Conservation (phyloP, 1,139 yeast genomes). For the Yamadazyma pseudoaaseri region DNA sequence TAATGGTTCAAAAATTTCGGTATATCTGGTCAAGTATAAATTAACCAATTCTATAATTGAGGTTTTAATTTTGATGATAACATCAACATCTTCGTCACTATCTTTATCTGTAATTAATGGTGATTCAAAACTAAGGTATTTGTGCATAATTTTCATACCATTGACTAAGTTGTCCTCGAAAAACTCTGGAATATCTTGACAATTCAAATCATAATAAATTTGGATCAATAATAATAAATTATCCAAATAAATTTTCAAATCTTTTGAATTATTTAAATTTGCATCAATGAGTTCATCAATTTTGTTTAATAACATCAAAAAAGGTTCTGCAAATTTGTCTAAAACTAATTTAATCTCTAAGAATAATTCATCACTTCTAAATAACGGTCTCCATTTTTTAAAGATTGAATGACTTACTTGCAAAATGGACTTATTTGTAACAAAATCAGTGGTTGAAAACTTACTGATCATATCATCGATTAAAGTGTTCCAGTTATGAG, state of each 20-base stretch:
- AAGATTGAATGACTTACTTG: slow-evolving; percentile 94
- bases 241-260: slow-evolving; percentile 59
- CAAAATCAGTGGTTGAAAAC: slow-evolving; percentile 63
- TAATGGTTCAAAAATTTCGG: slow-evolving; percentile 80
- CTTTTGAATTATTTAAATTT: slow-evolving; percentile 42
- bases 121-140: slow-evolving; percentile 65
- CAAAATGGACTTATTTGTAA: slow-evolving; percentile 79
- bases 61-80: slow-evolving; percentile 72
- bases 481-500: slow-evolving; percentile 80
- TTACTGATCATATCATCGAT: slow-evolving; percentile 73
- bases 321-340: slow-evolving; percentile 82
- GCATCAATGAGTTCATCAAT: slow-evolving; percentile 66
- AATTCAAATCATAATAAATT: slow-evolving; percentile 87
- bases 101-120: slow-evolving; percentile 53
- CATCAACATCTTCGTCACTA: slow-evolving; percentile 73
- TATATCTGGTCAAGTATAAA: slow-evolving; percentile 85
- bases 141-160: slow-evolving; percentile 81
- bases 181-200: slow-evolving; percentile 97
- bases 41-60: slow-evolving; percentile 83
- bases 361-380: slow-evolving; percentile 87
- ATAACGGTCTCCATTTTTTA: slow-evolving; percentile 94
- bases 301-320: slow-evolving; percentile 59
- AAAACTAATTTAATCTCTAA: slow-evolving; percentile 85
- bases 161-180: slow-evolving; percentile 84
- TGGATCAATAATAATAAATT: slow-evolving; percentile 71